These are phyloP conservation scores for Puccinia hordei DNA, from an alignment of 1,284 basidiomycete genomes.

Conservation along the genomic window DNA sequence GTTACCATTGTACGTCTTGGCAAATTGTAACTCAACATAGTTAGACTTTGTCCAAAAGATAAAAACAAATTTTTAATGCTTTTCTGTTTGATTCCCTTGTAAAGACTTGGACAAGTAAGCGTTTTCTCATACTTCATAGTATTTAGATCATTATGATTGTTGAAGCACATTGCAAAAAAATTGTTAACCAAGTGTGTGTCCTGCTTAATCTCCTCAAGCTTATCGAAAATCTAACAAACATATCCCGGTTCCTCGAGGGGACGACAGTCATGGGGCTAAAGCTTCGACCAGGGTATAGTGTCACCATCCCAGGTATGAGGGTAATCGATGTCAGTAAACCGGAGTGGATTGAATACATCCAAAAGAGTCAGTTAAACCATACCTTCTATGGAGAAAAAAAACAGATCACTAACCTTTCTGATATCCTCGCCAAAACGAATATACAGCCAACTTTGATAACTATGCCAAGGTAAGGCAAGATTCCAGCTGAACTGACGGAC, in stretches of 20 bases:
- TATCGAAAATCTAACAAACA: background rate
- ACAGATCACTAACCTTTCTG: background rate
- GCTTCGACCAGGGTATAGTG: slow-evolving; percentile 20
- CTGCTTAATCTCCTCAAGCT: background rate
- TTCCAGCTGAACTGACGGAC: background rate
- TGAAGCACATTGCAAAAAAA: background rate
- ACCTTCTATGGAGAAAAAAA: background rate
- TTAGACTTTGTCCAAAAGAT: background rate
- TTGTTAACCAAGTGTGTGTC: background rate
- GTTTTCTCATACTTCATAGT: background rate
- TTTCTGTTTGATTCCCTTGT: background rate
- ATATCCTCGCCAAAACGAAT: background rate
- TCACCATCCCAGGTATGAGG: slow-evolving; percentile 34
- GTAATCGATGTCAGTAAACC: slow-evolving; percentile 50
- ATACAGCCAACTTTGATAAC: slow-evolving; percentile 31
- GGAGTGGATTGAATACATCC: slow-evolving; percentile 48
- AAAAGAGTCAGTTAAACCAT: slow-evolving; percentile 38
- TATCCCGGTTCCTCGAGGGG: background rate
- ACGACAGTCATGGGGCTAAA: background rate
- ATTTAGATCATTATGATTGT: no score
- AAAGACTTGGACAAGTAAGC: slow-evolving; percentile 24
- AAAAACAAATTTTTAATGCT: background rate
- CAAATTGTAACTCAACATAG: background rate
- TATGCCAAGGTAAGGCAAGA: slow-evolving; percentile 16
- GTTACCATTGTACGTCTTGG: slow-evolving; percentile 11